These are phyloP conservation scores for Suillus alpinus DNA, from an alignment of 768 basidiomycete species.

Conservation along the genomic window DNA sequence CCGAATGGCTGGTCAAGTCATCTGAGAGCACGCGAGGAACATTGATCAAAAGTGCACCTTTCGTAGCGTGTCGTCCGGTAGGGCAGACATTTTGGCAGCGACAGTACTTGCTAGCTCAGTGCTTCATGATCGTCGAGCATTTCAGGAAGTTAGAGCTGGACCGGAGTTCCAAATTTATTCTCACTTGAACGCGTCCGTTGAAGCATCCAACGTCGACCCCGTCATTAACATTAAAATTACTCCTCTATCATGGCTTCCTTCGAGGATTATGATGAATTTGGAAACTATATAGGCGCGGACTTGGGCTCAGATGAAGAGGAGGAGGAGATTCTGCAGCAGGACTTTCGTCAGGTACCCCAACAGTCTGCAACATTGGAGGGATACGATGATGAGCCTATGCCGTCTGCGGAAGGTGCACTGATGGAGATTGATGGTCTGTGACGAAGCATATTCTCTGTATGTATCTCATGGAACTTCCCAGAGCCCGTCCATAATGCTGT, in stretches of 20 bases:
- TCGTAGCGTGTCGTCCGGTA: constrained; percentile 79
- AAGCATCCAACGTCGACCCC: constrained; percentile 7
- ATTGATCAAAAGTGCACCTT: constrained; percentile 46
- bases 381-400: constrained; percentile 70
- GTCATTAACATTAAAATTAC: constrained; percentile 2
- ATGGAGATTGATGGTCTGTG: constrained; percentile 84
- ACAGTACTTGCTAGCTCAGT: not conserved
- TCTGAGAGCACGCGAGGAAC: not conserved
- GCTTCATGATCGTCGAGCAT: not conserved
- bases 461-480: constrained; percentile 27
- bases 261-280: constrained; percentile 90
- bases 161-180: constrained; percentile 36
- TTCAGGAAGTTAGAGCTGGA: not conserved
- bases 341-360: constrained; percentile 38
- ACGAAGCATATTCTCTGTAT: not conserved
- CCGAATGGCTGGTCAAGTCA: constrained; percentile 18
- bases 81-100: constrained; percentile 45
- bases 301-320: constrained; percentile 77
- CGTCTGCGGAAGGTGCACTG: constrained; percentile 54
- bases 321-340: constrained; percentile 54
- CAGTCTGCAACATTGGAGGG: constrained; percentile 70
- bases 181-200: constrained; percentile 22
- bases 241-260: constrained; percentile 48
- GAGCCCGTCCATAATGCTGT: constrained; percentile 81
- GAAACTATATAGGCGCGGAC: constrained; percentile 96